Base-by-base conservation (phyloP, 306 rosid genomes). In the Argentina anserina region DNA sequence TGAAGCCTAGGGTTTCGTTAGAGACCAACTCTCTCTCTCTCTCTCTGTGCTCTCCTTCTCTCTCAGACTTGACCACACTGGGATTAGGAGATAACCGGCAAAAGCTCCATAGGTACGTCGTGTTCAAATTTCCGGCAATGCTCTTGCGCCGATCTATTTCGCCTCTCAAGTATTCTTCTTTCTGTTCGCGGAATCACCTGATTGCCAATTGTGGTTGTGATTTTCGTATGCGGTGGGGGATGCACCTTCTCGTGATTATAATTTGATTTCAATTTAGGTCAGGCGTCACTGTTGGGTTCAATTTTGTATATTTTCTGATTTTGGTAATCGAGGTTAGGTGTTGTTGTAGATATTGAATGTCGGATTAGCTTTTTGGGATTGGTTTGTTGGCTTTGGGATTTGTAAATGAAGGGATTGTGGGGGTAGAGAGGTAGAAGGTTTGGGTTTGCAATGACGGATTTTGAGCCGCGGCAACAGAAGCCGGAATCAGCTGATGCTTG, bases 401-500 rank as follows among this genome's bases (percentile, higher is more conserved):
- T 17, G 55, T 72, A 47, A 70, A 84, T 83, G 89, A 76, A 76
- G 29, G 76, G 74, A 55, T 75, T 76, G 63, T 60, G 70, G 76
- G 65, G 65, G 79, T 79, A 74, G 68, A 65, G 68, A 65, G 59
- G 64, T 78, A 77, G 78, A 84, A 66, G 70, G 55, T 31, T 68
- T 81, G 62, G 74, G 72, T 78, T 83, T 76, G 83, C 71, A 79
- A 95, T 95, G 99, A 89, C 97, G 29, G 99, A 92, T 75, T 80
- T 79, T 87, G 89, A 90, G 81, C 82, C 90, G 50, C 84, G 88
- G 62, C 97, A 90, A 82, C 99, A 90, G 90, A 95, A 95, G 84
- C 93, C 99, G 47, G 99, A 91, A 64, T 84, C 97, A 59, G 87
- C 92, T 50, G 97, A 90, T 86, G 82, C 96, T 37, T 89, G 78